Conservation (phyloP, 2,329 filamentous ascomycete species). For the Colletotrichum abscissum region DNA sequence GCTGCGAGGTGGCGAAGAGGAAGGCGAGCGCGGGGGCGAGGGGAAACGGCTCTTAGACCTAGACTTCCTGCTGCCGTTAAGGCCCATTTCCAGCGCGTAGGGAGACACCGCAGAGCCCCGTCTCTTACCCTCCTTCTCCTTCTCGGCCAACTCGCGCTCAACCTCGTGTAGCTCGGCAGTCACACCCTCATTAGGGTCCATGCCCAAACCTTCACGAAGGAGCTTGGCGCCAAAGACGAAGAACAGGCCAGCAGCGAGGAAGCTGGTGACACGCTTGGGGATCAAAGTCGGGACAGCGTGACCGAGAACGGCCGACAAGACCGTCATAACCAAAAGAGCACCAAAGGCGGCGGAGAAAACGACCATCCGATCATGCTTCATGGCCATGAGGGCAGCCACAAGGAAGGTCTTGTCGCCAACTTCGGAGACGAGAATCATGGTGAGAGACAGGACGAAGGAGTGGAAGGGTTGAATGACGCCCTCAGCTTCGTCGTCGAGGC, state of each 20-base stretch:
- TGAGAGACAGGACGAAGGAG: constrained; percentile 90
- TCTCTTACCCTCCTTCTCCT: constrained; percentile 81
- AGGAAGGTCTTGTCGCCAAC: constrained; percentile 99
- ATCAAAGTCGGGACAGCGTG: constrained; percentile 92
- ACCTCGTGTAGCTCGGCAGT: constrained; percentile 99
- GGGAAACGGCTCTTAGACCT: constrained; percentile 81
- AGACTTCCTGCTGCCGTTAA: constrained; percentile 72
- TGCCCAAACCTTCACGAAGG: constrained; percentile 86
- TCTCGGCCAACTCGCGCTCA: constrained; percentile 91
- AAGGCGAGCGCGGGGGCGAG: constrained; percentile 84
- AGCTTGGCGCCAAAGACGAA: constrained; percentile 89
- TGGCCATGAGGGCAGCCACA: constrained; percentile 97
- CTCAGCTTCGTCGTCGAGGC: constrained; percentile 56
- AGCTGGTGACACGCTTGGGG: constrained; percentile 89
- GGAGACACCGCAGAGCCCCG: constrained; percentile 77
- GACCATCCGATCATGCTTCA: constrained; percentile 93
- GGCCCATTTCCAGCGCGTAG: constrained; percentile 83
- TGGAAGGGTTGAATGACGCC: constrained; percentile 84
- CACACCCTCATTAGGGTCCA: constrained; percentile 91
- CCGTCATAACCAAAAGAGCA: constrained; percentile 92
- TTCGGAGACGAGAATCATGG: constrained; percentile 98
- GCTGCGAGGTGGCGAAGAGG: constrained; percentile 76
- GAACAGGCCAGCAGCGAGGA: constrained; percentile 87
- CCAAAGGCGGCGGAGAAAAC: constrained; percentile 96
- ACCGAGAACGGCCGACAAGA: constrained; percentile 91